Evolutionary conservation across 2,329 filamentous ascomycete species (phyloP), one percentile per base, ranked within the genome.

Genomic region (Mollisiaceae sp.): DNA sequence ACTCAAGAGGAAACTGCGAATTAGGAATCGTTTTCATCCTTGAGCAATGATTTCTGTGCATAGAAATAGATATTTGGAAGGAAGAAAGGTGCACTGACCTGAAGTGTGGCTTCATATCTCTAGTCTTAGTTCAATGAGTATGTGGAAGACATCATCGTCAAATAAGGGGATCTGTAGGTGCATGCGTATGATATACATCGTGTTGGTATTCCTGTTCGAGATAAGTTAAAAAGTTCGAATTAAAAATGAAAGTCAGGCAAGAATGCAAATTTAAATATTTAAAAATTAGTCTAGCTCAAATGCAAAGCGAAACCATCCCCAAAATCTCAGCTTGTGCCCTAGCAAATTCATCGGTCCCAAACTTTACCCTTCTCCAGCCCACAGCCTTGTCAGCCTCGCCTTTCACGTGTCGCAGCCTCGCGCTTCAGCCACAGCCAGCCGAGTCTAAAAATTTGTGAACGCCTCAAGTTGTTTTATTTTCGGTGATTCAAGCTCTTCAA

Each of bases 381-480:
- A 54, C 24, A 54, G 50, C 50, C 50, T 54, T n/a, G 47, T 52
- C 22, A 24, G 50, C 18, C 43, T 47, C n/a, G 15, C 20, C 2
- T n/a, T 47, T 47, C 15, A 22, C 43, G 43, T 22, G 20, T 20
- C 2, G 12, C 50, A 54, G 50, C 50, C 50, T 54, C 24, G 50
- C 20, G 15, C 24, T 15, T 18, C 24, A 27, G 24, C 50, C 22
- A 54, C 22, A 27, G 8, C n/a, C 43, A 45, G 18, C 45, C 45
- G 50, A 54, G 27, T 15, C 24, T 54, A 54, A 54, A 54, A 54
- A 54, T 54, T 54, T 24, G 5, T 15, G 50, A 54, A 54, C 45
- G 45, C 45, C 45, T 50, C 45, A 50, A 50, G 12, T 43, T n/a
- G 6, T 9, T 9, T 11, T 22, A 45, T 8, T 18, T 50, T 11